phyloP scores from a whole-genome alignment of 108 stramenopile genomes.

The Cyclostephanos tholiformis region DNA sequence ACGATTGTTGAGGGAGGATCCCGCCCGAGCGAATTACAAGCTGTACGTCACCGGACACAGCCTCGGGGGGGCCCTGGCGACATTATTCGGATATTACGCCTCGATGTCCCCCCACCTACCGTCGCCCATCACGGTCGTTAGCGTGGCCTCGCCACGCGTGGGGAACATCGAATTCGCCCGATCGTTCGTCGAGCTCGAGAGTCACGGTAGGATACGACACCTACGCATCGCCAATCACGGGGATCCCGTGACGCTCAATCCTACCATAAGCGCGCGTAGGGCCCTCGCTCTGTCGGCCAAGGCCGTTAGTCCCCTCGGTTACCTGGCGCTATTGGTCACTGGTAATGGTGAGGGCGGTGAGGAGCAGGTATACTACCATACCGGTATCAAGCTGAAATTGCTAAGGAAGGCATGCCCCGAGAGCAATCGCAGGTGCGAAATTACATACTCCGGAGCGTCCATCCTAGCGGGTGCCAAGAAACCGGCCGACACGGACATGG shows the following conservation, averaged over 20 bases:
- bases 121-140: slow-evolving; percentile 58
- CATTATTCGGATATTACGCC: slow-evolving; percentile 66
- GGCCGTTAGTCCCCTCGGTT: slow-evolving; percentile 46
- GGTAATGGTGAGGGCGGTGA: slow-evolving; percentile 37
- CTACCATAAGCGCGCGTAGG: slow-evolving; percentile 58
- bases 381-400: slow-evolving; percentile 63
- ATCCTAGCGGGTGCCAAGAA: slow-evolving; percentile 48
- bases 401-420: slow-evolving; percentile 17
- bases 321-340: slow-evolving; percentile 37
- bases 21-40: slow-evolving; percentile 34
- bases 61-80: slow-evolving; percentile 68
- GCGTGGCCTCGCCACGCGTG: slow-evolving; percentile 66
- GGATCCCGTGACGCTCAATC: slow-evolving; percentile 77
- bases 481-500: slow-evolving; percentile 9
- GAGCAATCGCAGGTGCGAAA: slow-evolving; percentile 26
- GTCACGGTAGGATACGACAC: slow-evolving; percentile 61
- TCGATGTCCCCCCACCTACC: slow-evolving; percentile 39
- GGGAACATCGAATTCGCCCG: slow-evolving; percentile 67
- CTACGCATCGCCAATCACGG: slow-evolving; percentile 71
- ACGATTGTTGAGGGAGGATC: slow-evolving; percentile 43
- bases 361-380: slow-evolving; percentile 65
- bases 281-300: slow-evolving; percentile 45
- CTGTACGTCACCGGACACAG: slow-evolving; percentile 78
- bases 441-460: slow-evolving; percentile 32
- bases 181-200: slow-evolving; percentile 69